Evolutionary conservation across 352 stramenopile genomes (phyloP).

Genomic region (Aphanomyces astaci): DNA sequence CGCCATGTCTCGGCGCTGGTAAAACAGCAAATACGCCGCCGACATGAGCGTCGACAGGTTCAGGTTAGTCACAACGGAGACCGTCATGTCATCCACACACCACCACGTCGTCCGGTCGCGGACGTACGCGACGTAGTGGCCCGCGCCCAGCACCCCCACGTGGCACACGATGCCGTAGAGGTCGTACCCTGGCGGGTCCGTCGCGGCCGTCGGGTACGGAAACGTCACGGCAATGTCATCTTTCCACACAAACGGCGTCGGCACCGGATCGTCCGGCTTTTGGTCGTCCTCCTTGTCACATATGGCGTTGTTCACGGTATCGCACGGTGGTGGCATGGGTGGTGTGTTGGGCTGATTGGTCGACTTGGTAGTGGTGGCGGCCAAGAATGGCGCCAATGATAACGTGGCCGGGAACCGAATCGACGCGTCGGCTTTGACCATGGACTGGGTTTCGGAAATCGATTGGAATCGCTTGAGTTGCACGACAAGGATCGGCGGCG

Average conservation of each 20-base stretch:
- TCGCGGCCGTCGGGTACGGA: slow-evolving; percentile 36
- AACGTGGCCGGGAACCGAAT: slow-evolving; percentile 75
- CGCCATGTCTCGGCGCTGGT: slow-evolving; percentile 43
- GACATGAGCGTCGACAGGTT: slow-evolving; percentile 33
- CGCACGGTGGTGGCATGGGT: not conserved
- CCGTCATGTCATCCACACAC: slow-evolving; percentile 89
- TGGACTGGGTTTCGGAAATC: slow-evolving; percentile 33
- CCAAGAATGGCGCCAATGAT: not conserved
- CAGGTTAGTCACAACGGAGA: slow-evolving; percentile 23
- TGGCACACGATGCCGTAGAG: slow-evolving; percentile 95
- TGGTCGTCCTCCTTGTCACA: slow-evolving; percentile 1
- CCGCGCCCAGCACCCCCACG: slow-evolving; percentile 84
- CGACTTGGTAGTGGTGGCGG: no score
- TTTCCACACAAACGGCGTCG: slow-evolving; percentile 28
- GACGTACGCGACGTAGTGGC: slow-evolving; percentile 87
- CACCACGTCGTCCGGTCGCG: slow-evolving; percentile 68
- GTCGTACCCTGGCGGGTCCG: slow-evolving; percentile 63
- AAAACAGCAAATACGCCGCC: slow-evolving; percentile 69
- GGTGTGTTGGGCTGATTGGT: not conserved
- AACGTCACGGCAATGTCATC: slow-evolving; percentile 23
- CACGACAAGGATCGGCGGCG: slow-evolving; percentile 47
- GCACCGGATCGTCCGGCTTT: slow-evolving; percentile 28
- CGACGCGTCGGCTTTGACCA: slow-evolving; percentile 82
- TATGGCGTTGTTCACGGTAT: slow-evolving; percentile 18
- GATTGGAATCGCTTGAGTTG: slow-evolving; percentile 67